Percentiles rank a stretch among this genome's conserved stretches.
Conservation (phyloP, 805 yeast genomes). For the Yarrowia divulgata region DNA sequence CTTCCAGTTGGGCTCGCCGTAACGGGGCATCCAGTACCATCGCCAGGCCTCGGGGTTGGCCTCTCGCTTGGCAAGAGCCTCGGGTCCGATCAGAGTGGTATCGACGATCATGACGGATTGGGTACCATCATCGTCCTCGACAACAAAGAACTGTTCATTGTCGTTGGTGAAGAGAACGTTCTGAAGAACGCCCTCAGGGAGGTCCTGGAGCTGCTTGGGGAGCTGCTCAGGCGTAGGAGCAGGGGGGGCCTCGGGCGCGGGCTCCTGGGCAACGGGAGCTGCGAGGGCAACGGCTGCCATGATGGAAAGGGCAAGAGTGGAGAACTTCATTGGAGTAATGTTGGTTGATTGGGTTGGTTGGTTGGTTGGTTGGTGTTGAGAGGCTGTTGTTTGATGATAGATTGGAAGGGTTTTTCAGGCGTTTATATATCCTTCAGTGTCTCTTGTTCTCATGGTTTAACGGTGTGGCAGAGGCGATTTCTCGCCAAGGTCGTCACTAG, state of each 20-base stretch:
- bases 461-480: conserved; percentile 2
- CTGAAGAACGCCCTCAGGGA: conserved; percentile 26
- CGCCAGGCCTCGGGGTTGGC: conserved; percentile 32
- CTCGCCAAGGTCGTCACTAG: not conserved
- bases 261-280: conserved; percentile 10
- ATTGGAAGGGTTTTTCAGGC: not conserved
- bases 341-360: conserved; percentile 21
- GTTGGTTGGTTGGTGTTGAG: conserved; percentile 12
- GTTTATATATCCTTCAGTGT: conserved; percentile 6
- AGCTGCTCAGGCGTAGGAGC: conserved; percentile 1
- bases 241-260: not conserved
- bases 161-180: conserved; percentile 8
- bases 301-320: conserved; percentile 15
- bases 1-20: conserved; percentile 36
- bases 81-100: not conserved
- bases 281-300: conserved; percentile 17
- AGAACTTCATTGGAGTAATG: conserved; percentile 19
- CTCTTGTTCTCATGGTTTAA: not conserved
- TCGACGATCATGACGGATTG: conserved; percentile 3
- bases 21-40: conserved; percentile 18
- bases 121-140: conserved; percentile 2
- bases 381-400: conserved; percentile 10
- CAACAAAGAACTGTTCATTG: conserved; percentile 1
- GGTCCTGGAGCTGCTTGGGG: conserved; percentile 21
- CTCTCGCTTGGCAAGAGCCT: conserved; percentile 28